phyloP scores from a whole-genome alignment of 345 rosid genomes.

The Aquilaria malaccensis region DNA sequence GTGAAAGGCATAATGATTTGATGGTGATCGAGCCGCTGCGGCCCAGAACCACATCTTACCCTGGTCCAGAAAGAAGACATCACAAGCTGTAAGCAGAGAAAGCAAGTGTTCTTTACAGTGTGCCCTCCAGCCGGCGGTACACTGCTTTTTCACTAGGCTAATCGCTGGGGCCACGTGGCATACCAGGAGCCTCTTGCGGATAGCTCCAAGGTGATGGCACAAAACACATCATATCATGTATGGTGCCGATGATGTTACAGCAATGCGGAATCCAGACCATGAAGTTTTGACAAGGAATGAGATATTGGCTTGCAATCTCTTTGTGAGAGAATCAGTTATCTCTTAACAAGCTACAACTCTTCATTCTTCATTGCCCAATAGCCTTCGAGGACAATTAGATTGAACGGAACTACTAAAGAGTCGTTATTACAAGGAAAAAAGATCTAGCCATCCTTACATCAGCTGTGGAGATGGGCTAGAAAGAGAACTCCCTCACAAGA shows the following conservation, averaged over 20 bases:
- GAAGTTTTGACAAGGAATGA: background rate
- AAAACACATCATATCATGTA: background rate
- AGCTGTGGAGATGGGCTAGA: slow-evolving; percentile 12
- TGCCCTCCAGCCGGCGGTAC: slow-evolving; percentile 24
- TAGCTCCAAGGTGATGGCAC: background rate
- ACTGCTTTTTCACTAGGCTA: slow-evolving; percentile 7
- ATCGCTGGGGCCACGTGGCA: slow-evolving; percentile 13
- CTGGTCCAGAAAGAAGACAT: background rate
- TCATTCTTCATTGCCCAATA: background rate
- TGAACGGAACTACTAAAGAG: background rate
- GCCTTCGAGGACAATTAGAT: background rate
- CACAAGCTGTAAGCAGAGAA: background rate
- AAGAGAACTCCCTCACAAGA: background rate
- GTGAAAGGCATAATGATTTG: background rate
- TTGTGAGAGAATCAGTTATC: background rate
- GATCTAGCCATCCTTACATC: slow-evolving; percentile 6
- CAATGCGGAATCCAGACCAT: background rate
- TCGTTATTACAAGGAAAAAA: background rate
- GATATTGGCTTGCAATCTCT: background rate
- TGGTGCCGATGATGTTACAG: background rate
- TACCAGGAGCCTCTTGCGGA: slow-evolving; percentile 11
- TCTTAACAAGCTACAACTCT: slow-evolving; percentile 4
- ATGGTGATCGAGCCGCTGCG: too few relatives aligned
- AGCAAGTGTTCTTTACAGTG: slow-evolving; percentile 1
- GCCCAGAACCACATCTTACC: too few relatives aligned